phyloP scores from a whole-genome alignment of 305 asterid species.

The Striga hermonthica region DNA sequence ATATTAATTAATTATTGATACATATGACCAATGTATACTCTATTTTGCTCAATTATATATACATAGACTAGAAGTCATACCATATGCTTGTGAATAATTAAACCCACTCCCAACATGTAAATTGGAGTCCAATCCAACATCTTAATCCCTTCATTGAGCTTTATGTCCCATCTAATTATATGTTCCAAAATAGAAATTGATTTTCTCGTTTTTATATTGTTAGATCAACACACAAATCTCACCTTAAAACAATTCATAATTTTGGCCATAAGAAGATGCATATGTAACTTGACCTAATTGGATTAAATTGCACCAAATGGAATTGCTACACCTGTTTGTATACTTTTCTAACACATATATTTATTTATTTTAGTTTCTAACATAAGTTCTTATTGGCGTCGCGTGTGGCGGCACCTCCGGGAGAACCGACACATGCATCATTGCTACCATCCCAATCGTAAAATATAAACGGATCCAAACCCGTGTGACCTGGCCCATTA shows the following conservation, averaged over 20 bases:
- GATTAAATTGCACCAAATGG: neutral
- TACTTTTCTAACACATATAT: neutral
- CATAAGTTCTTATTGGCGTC: conserved; percentile 24
- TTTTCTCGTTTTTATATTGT: neutral
- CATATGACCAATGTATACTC: too few relatives aligned
- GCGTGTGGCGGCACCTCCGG: conserved; percentile 25
- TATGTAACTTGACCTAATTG: neutral
- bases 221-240: neutral
- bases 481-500: conserved; percentile 39
- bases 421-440: neutral
- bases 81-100: neutral
- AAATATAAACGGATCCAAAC: conserved; percentile 47
- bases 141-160: conserved; percentile 45
- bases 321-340: neutral
- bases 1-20: too few relatives aligned
- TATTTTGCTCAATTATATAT: too few relatives aligned
- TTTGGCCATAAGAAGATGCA: neutral
- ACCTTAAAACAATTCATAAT: neutral
- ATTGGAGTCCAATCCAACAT: conserved; percentile 39
- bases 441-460: conserved; percentile 44
- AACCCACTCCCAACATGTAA: conserved; percentile 28
- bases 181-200: neutral
- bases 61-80: too few relatives aligned
- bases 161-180: conserved; percentile 58
- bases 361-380: too few relatives aligned